Conservation (phyloP, 495 filamentous ascomycete species). For the Xylaria intraflava region DNA sequence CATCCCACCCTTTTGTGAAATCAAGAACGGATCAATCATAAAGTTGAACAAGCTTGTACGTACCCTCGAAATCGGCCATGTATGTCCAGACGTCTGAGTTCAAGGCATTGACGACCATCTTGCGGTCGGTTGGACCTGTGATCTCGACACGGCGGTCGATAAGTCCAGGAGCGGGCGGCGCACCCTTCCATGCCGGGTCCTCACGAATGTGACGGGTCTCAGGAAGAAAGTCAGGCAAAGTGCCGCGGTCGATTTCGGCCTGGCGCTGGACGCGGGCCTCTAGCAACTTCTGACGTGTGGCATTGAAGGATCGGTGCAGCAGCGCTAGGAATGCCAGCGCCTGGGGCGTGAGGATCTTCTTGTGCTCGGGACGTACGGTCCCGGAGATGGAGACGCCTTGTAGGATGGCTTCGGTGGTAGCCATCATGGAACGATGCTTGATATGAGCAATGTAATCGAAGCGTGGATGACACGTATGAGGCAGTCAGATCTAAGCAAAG, state of each 20-base stretch:
- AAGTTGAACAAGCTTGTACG: conserved; percentile 11
- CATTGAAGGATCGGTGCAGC: conserved; percentile 90
- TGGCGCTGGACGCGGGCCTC: conserved; percentile 82
- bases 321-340: conserved; percentile 90
- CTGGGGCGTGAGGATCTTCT: conserved; percentile 86
- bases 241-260: conserved; percentile 87
- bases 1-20: background rate
- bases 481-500: background rate
- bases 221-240: conserved; percentile 89
- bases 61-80: conserved; percentile 98
- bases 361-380: conserved; percentile 64
- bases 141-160: conserved; percentile 98
- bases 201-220: conserved; percentile 96
- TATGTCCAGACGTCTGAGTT: conserved; percentile 99
- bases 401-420: conserved; percentile 64
- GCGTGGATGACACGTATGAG: background rate
- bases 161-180: conserved; percentile 85
- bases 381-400: conserved; percentile 85
- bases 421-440: conserved; percentile 47
- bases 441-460: background rate
- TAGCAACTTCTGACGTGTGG: conserved; percentile 79
- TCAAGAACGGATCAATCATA: background rate
- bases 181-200: conserved; percentile 89
- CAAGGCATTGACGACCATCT: conserved; percentile 98
- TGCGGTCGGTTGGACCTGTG: conserved; percentile 93